Evolutionary conservation across 257 asterid species (phyloP).

Genomic region (Solanum sejunctum): DNA sequence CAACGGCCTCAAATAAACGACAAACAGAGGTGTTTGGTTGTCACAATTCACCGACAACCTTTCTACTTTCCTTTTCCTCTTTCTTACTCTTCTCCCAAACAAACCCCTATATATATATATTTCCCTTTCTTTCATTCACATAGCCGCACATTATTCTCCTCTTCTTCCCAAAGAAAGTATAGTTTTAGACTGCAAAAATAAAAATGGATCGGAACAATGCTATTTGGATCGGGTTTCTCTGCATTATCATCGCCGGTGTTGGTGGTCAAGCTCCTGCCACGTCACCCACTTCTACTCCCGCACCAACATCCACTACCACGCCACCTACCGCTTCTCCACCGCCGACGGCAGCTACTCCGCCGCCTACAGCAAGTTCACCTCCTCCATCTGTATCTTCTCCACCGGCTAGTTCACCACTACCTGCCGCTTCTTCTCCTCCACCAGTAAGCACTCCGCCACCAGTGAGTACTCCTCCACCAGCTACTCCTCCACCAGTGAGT

Average conservation of each 20-base stretch:
- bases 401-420: not conserved
- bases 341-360: slow-evolving; percentile 1
- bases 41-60: not conserved
- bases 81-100: not conserved
- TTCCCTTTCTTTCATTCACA: not conserved
- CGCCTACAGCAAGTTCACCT: not conserved
- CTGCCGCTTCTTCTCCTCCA: slow-evolving; percentile 26
- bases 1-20: not conserved
- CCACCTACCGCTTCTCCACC: slow-evolving; percentile 25
- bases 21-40: slow-evolving; percentile 1
- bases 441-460: slow-evolving; percentile 25
- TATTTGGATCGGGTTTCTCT: slow-evolving; percentile 26
- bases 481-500: not conserved
- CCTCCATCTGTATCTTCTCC: slow-evolving; percentile 9
- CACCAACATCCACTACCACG: slow-evolving; percentile 4
- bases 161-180: not conserved
- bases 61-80: slow-evolving; percentile 1
- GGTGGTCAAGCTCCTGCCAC: slow-evolving; percentile 48
- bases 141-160: not conserved
- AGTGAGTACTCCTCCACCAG: slow-evolving; percentile 29
- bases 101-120: not conserved
- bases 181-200: not conserved
- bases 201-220: slow-evolving; percentile 27
- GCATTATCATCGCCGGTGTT: slow-evolving; percentile 43
- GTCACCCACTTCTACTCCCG: slow-evolving; percentile 34